These are phyloP conservation scores for Solanum appendiculatum DNA, from an alignment of 257 asterid species.

Conservation along the genomic window DNA sequence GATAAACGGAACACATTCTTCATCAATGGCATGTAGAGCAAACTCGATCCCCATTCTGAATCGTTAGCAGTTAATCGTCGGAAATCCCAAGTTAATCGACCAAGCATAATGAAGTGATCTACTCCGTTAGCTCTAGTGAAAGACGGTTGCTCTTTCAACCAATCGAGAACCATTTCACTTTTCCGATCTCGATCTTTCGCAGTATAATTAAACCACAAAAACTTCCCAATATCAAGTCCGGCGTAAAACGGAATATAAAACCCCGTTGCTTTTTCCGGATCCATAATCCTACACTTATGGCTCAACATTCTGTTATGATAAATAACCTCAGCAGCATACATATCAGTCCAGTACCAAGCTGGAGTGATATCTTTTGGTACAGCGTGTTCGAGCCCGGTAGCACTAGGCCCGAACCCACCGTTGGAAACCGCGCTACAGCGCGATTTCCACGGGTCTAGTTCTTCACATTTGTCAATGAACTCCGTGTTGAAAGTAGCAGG, in stretches of 20 bases:
- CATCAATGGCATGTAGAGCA: slow-evolving; percentile 47
- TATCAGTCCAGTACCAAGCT: slow-evolving; percentile 57
- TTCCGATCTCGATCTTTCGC: slow-evolving; percentile 30
- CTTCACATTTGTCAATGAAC: slow-evolving; percentile 26
- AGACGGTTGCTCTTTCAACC: slow-evolving; percentile 23
- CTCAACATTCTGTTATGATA: slow-evolving; percentile 32
- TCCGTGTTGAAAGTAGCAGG: slow-evolving; percentile 36
- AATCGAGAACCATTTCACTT: slow-evolving; percentile 29
- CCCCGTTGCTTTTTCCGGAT: slow-evolving; percentile 44
- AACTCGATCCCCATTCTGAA: slow-evolving; percentile 43
- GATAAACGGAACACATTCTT: slow-evolving; percentile 31
- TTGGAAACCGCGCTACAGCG: slow-evolving; percentile 35
- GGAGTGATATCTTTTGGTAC: slow-evolving; percentile 25
- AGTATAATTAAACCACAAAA: slow-evolving; percentile 48
- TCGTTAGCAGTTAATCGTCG: slow-evolving; percentile 39
- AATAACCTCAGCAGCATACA: slow-evolving; percentile 39
- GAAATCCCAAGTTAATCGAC: slow-evolving; percentile 68
- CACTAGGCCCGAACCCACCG: slow-evolving; percentile 40
- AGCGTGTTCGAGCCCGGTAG: slow-evolving; percentile 32
- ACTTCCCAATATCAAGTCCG: slow-evolving; percentile 50
- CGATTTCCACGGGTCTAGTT: slow-evolving; percentile 36
- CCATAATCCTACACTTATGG: slow-evolving; percentile 35
- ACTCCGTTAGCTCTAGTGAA: slow-evolving; percentile 38
- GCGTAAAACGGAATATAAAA: slow-evolving; percentile 59
- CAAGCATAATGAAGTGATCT: slow-evolving; percentile 46